Percentiles rank a stretch among this genome's conserved stretches.
Evolutionary conservation across 208 protist genomes (phyloP).

Genomic region (Crithidia thermophila): DNA sequence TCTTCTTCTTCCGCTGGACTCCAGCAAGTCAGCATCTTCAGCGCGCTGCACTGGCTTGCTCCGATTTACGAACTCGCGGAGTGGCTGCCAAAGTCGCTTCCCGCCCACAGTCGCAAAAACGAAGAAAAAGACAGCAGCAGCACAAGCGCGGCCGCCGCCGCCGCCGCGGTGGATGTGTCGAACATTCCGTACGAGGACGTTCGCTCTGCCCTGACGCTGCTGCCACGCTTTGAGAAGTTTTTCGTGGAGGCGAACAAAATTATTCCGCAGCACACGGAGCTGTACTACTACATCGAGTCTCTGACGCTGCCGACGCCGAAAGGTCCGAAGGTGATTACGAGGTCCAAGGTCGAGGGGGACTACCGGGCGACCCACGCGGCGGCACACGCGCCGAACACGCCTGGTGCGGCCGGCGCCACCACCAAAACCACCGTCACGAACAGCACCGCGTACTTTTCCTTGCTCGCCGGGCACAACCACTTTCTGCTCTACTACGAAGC

Average conservation of each 20-base stretch:
- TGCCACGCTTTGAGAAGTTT: constrained; percentile 55
- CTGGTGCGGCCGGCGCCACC: constrained; percentile 13
- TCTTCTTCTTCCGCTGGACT: constrained; percentile 10
- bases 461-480: constrained; percentile 62
- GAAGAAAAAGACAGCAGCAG: neutral
- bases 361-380: constrained; percentile 18
- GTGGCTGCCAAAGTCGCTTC: constrained; percentile 37
- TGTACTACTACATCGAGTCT: constrained; percentile 49
- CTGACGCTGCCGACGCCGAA: constrained; percentile 73
- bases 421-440: constrained; percentile 47
- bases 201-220: constrained; percentile 34
- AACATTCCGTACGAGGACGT: constrained; percentile 25
- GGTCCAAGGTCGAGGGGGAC: constrained; percentile 60
- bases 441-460: constrained; percentile 64
- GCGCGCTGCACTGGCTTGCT: constrained; percentile 51
- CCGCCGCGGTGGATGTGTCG: neutral
- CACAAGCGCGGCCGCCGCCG: neutral
- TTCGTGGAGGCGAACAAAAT: constrained; percentile 54
- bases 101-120: constrained; percentile 1
- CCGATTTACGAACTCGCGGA: constrained; percentile 61
- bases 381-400: constrained; percentile 16
- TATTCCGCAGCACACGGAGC: constrained; percentile 50
- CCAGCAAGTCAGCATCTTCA: constrained; percentile 53
- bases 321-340: constrained; percentile 58
- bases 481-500: constrained; percentile 79